Conservation (phyloP, 2,329 filamentous ascomycete genomes). For the Xenoacremonium recifei region DNA sequence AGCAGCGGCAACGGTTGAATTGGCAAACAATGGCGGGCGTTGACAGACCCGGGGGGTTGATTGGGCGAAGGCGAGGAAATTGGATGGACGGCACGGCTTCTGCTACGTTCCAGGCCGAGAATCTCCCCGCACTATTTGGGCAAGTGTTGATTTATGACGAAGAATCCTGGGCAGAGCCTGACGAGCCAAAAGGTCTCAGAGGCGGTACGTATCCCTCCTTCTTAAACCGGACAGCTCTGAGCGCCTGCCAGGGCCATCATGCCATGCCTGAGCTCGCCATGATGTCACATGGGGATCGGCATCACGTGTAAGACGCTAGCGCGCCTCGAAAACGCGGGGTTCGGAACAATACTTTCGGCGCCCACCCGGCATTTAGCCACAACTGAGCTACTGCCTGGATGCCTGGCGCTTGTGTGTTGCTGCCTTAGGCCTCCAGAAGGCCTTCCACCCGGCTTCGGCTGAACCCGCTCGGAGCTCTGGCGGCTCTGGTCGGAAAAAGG, state of each 20-base stretch:
- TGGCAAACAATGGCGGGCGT: neutral
- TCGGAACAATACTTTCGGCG: conserved; percentile 19
- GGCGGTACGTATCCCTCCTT: conserved; percentile 26
- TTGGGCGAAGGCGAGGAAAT: conserved; percentile 17
- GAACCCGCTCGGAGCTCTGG: conserved; percentile 33
- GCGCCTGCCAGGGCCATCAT: too few species aligned
- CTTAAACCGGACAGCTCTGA: conserved; percentile 25
- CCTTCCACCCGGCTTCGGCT: conserved; percentile 32
- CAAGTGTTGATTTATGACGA: conserved; percentile 14
- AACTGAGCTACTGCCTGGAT: conserved; percentile 3
- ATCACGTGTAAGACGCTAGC: conserved; percentile 26
- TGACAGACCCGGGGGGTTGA: conserved; percentile 12
- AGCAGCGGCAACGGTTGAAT: neutral
- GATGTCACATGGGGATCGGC: conserved; percentile 21
- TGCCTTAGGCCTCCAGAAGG: conserved; percentile 27
- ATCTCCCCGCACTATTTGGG: conserved; percentile 26
- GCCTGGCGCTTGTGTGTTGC: conserved; percentile 5
- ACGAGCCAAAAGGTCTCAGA: conserved; percentile 9
- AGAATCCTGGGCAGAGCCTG: conserved; percentile 1
- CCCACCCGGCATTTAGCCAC: neutral
- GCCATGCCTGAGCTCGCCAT: conserved; percentile 23
- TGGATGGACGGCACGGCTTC: conserved; percentile 29
- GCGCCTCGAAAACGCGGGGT: conserved; percentile 26
- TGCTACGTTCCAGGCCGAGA: conserved; percentile 19
- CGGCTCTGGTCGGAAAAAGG: conserved; percentile 35